Percentiles rank a stretch among this genome's conserved stretches.
Conservation (phyloP, 2,329 filamentous ascomycete genomes). For the Colletotrichum sp. region DNA sequence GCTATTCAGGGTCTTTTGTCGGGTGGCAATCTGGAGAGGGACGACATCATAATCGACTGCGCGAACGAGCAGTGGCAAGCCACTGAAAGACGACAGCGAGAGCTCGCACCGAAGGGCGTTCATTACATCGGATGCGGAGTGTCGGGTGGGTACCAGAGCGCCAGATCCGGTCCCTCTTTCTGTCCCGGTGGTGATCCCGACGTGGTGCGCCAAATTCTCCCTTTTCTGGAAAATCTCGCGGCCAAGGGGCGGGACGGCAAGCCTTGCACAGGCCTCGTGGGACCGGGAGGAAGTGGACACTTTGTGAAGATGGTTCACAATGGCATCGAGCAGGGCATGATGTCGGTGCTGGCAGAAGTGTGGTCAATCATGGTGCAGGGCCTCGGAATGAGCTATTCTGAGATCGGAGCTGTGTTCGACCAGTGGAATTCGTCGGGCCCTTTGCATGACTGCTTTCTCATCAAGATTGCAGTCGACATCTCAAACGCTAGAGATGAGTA, state of each 20-base stretch:
- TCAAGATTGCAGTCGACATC: slow-evolving; percentile 68
- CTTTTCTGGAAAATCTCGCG: slow-evolving; percentile 64
- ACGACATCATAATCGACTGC: slow-evolving; percentile 72
- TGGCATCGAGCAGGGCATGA: slow-evolving; percentile 76
- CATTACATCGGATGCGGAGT: slow-evolving; percentile 72
- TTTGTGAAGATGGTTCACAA: slow-evolving; percentile 82
- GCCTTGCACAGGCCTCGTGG: slow-evolving; percentile 65
- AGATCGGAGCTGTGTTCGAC: slow-evolving; percentile 64
- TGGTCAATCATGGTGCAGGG: slow-evolving; percentile 67
- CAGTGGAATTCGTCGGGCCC: slow-evolving; percentile 66
- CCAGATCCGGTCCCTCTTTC: slow-evolving; percentile 69
- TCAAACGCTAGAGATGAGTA: slow-evolving; percentile 51
- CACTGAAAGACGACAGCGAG: slow-evolving; percentile 66
- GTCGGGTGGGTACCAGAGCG: slow-evolving; percentile 72
- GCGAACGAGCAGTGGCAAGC: slow-evolving; percentile 71
- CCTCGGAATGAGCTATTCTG: slow-evolving; percentile 62
- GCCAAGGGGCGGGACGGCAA: slow-evolving; percentile 65
- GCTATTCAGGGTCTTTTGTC: background rate
- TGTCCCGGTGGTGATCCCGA: slow-evolving; percentile 66
- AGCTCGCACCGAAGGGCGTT: slow-evolving; percentile 61
- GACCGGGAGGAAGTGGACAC: slow-evolving; percentile 68
- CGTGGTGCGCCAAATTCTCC: slow-evolving; percentile 63
- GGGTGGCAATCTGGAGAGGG: slow-evolving; percentile 47
- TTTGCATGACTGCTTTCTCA: slow-evolving; percentile 62
- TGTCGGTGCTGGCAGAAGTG: slow-evolving; percentile 66